phyloP scores from a whole-genome alignment of 140 eudicot species.

The Ambrosia hybrid region DNA sequence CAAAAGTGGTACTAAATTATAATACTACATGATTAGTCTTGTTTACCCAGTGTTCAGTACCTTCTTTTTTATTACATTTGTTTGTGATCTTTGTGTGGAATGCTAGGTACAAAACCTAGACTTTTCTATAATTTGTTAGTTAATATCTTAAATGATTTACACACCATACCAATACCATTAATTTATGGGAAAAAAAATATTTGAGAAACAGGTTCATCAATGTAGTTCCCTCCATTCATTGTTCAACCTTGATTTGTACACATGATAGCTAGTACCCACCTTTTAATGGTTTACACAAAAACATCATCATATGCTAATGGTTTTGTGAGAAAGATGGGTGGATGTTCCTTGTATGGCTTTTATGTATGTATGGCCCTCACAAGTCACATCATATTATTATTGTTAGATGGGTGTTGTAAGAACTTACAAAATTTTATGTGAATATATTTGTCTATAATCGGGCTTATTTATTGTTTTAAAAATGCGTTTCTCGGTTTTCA shows the following conservation, averaged over 20 bases:
- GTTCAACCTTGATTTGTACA: not conserved
- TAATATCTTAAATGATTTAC: not conserved
- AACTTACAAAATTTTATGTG: not conserved
- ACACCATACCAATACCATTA: not conserved
- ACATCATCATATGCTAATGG: too few relatives aligned
- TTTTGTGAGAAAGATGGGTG: too few relatives aligned
- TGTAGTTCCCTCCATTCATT: not conserved
- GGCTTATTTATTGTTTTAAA: not conserved
- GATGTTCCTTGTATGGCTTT: too few relatives aligned
- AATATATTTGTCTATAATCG: not conserved
- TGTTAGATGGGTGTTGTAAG: slow-evolving; percentile 32
- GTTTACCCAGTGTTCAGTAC: slow-evolving; percentile 26
- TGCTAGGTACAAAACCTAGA: slow-evolving; percentile 15
- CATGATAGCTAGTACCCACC: too few relatives aligned
- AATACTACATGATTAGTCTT: slow-evolving; percentile 23
- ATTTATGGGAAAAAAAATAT: not conserved
- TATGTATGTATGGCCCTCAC: too few relatives aligned
- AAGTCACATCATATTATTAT: too few relatives aligned
- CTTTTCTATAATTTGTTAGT: not conserved
- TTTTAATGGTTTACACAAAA: too few relatives aligned
- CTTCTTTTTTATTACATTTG: slow-evolving; percentile 17
- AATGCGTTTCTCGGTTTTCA: not conserved
- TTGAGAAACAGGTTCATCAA: not conserved
- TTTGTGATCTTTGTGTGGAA: slow-evolving; percentile 29
- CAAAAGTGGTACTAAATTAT: slow-evolving; percentile 29